Evolutionary conservation across 148 eudicot species (phyloP).

Genomic region (Gaultheria prostrata): DNA sequence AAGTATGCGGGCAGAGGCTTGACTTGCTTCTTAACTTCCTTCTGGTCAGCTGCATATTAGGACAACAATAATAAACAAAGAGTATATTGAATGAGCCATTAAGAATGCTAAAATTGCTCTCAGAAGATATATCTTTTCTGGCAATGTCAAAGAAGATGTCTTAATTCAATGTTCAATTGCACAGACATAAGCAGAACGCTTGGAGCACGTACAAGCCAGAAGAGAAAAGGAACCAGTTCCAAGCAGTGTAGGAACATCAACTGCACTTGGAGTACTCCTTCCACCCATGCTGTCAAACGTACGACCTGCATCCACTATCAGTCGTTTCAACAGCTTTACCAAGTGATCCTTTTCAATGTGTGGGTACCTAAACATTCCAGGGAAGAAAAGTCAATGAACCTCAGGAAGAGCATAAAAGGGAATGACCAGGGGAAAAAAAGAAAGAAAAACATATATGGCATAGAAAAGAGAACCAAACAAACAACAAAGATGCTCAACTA

Average conservation of each 20-base stretch:
- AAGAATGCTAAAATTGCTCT: constrained; percentile 6
- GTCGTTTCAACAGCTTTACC: constrained; percentile 81
- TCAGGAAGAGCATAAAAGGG: not conserved
- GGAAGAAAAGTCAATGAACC: constrained; percentile 1
- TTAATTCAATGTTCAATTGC: not conserved
- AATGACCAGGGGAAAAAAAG: not conserved
- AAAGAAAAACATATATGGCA: not conserved
- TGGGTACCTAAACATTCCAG: constrained; percentile 59
- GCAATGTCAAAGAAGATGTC: not conserved
- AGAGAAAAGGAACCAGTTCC: constrained; percentile 89
- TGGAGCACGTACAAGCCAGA: constrained; percentile 53
- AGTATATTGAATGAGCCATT: not conserved
- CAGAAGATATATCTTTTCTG: not conserved
- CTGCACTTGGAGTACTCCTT: constrained; percentile 59
- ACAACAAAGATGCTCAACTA: not conserved
- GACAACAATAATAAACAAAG: constrained; percentile 6
- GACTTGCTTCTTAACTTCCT: constrained; percentile 44
- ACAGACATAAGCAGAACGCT: not conserved
- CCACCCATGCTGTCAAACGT: constrained; percentile 36
- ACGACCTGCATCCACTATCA: constrained; percentile 54
- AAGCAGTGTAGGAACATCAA: constrained; percentile 89
- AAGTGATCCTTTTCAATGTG: constrained; percentile 87
- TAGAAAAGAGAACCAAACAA: not conserved
- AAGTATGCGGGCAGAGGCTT: constrained; percentile 62
- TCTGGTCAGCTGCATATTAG: constrained; percentile 48